Conservation (phyloP, 148 eudicot species). For the Chenopodium berlandieri region DNA sequence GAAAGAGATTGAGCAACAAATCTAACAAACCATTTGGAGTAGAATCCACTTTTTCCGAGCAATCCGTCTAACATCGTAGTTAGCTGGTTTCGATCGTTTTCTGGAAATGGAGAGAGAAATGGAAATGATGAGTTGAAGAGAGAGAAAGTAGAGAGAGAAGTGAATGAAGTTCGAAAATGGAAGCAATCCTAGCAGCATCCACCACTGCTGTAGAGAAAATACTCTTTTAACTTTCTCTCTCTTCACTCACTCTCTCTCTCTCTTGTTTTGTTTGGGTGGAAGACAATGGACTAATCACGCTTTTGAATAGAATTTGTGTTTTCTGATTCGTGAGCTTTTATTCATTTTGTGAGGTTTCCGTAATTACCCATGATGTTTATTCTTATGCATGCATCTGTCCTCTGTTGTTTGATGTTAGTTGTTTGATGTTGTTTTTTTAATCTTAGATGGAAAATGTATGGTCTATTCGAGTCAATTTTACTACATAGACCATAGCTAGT, state of each 20-base stretch:
- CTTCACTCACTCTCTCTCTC: not conserved
- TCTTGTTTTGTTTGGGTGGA: not conserved
- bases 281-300: conserved; percentile 7
- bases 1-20: not conserved
- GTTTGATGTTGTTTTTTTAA: no score
- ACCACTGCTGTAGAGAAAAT: no score
- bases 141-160: not conserved
- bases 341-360: not conserved
- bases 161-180: conserved; percentile 4
- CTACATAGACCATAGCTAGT: no score
- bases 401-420: not conserved
- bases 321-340: not conserved
- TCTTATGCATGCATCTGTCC: not conserved
- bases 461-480: no score
- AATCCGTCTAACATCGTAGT: conserved; percentile 57
- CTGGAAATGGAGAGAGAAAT: not conserved
- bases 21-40: conserved; percentile 51
- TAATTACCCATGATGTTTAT: not conserved
- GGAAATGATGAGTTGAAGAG: not conserved
- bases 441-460: not conserved
- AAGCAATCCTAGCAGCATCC: not conserved
- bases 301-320: conserved; percentile 9
- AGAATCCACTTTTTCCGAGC: conserved; percentile 52
- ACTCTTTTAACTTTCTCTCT: conserved; percentile 1
- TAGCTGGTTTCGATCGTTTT: conserved; percentile 13